Base-by-base conservation (phyloP, 768 basidiomycete species). In the Xerocomellus amylosporus region DNA sequence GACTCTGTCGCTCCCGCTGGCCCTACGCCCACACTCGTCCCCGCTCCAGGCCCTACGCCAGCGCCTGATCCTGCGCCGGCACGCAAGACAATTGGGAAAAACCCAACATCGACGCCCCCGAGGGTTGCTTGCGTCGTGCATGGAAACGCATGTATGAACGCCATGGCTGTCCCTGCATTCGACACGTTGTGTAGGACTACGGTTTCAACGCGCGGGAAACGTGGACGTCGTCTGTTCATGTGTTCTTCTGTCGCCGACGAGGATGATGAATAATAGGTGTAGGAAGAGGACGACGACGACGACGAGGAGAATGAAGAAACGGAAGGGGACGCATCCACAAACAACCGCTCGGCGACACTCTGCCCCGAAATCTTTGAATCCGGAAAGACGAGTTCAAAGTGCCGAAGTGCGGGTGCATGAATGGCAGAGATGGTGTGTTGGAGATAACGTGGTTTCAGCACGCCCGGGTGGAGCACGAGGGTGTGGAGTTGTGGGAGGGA, bases 371-470 rank as follows among this genome's bases (percentile, higher is more conserved):
- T 49, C 34, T 58, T 65, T 2, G 67, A 67, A 42, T 71, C 69
- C 9, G 68, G 70, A 30, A 71, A 69, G 37, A 71, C 58, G 9
- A 69, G 70, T 34, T 69, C 70, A 24, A 69, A 69, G 19, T 70
- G 70, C 37, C 65, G 70, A 8, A 69, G 59, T 10, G 57, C 60
- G 3, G 70, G 68, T 0, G 67, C 70, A 13, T 60, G 58, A 20
- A 69, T 61, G 28, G 65, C 61, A 5, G 70, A 61, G 22, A 69
- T 55, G 17, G 65, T 64, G 24, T 69, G 61, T 48, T 69, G 68
- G 50, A 71, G 54, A 51, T 65, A 71, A 24, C 67, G 67, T 9
- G 70, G 70, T 37, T 71, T 71, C 44, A 69, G 40, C 30, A 67
- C 61, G 13, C 65, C 60, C 0, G 68, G 68, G 33, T 70, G 70